Evolutionary conservation across 257 asterid genomes (phyloP), one percentile per base, ranked within the genome.

Genomic region (Penstemon newberryi): DNA sequence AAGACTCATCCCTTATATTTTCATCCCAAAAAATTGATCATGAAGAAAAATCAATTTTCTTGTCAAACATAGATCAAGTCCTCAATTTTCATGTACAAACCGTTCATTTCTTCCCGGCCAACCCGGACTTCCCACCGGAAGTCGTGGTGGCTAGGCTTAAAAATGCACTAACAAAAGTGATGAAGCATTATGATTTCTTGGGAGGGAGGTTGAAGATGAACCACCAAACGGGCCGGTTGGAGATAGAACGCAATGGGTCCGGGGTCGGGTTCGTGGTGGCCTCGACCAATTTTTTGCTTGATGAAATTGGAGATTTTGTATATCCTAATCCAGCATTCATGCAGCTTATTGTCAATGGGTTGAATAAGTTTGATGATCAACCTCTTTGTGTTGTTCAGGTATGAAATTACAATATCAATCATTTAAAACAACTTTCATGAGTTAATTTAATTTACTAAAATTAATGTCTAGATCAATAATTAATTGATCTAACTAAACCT

Each of bases 301-400:
- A 80, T 15, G 90, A 91, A 50, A 69, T 91, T 5, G 97, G 91
- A 7, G 95, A 91, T 63, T 72, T 91, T 73, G 86, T 81, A 43
- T 87, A 85, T 69, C 97, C 97, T 0, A 89, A 89, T 65, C 96
- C 96, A 2, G 95, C 82, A 1, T 91, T 89, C 84, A 86, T 79
- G 75, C 89, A 84, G 71, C 89, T 91, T 57, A 75, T 88, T 50
- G 76, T 73, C 12, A 79, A 69, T 36, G 85, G 78, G 5, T n/a
- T 85, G 53, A 80, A 79, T 5, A 64, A 52, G 60, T 75, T 89
- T 66, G 80, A 67, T 60, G 87, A 85, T 71, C 85, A 89, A 40
- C 96, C 96, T 12, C 93, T 87, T 7, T 82, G 84, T 82, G 82
- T 85, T 69, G n/a, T 87, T 72, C 96, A 91, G 96, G 97, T 90